These are phyloP conservation scores for Candida krabiensis DNA, from an alignment of 805 yeast genomes.

Conservation along the genomic window DNA sequence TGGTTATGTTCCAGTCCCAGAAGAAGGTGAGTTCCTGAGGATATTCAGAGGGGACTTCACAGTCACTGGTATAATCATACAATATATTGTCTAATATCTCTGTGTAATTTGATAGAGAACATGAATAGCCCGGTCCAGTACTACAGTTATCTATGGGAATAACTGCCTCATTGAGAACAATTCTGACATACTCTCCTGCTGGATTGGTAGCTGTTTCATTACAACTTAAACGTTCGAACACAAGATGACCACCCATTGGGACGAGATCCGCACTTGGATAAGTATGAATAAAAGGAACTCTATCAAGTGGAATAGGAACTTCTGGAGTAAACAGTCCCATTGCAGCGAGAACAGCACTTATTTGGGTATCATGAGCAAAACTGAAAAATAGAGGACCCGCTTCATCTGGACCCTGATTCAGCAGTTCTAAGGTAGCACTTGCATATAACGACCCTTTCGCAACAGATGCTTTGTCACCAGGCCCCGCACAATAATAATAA, in stretches of 20 bases:
- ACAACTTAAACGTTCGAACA: slow-evolving; percentile 35
- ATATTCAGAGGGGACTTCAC: slow-evolving; percentile 8
- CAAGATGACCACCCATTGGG: slow-evolving; percentile 53
- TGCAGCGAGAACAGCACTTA: slow-evolving; percentile 48
- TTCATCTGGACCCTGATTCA: slow-evolving; percentile 30
- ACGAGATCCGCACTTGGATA: slow-evolving; percentile 48
- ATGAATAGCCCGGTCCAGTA: slow-evolving; percentile 50
- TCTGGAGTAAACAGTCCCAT: slow-evolving; percentile 43
- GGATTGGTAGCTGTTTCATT: slow-evolving; percentile 8
- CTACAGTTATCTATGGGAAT: slow-evolving; percentile 47
- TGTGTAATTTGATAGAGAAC: slow-evolving; percentile 20
- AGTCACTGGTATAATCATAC: slow-evolving; percentile 6
- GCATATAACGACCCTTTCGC: slow-evolving; percentile 58
- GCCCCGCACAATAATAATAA: slow-evolving; percentile 58
- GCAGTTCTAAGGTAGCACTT: slow-evolving; percentile 37
- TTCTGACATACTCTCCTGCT: slow-evolving; percentile 33
- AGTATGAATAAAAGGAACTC: slow-evolving; percentile 45
- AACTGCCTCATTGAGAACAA: slow-evolving; percentile 51
- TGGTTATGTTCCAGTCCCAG: slow-evolving; percentile 17
- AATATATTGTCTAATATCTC: slow-evolving; percentile 16
- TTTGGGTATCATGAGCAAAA: slow-evolving; percentile 54
- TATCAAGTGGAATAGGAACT: slow-evolving; percentile 38
- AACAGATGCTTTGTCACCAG: slow-evolving; percentile 55
- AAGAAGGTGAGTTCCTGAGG: slow-evolving; percentile 18
- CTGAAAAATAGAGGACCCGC: slow-evolving; percentile 9